Percentiles rank a stretch among this genome's conserved stretches.
phyloP scores from a whole-genome alignment of 73 alveolate species.

The Paramecium bursaria region DNA sequence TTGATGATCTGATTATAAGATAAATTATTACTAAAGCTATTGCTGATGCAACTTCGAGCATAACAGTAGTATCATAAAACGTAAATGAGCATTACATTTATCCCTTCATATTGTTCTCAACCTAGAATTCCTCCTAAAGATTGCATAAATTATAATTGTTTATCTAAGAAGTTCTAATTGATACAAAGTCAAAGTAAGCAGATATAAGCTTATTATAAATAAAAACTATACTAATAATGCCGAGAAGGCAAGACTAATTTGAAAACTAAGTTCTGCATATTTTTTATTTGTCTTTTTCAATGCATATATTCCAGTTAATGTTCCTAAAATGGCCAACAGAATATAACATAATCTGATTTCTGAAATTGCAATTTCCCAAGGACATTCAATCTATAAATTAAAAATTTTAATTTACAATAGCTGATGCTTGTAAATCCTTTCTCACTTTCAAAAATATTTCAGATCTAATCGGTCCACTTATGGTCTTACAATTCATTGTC shows the following conservation, averaged over 20 bases:
- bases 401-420: slow-evolving; percentile 1
- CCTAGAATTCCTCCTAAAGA: slow-evolving; percentile 68
- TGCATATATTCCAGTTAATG: slow-evolving; percentile 59
- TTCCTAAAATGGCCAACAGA: slow-evolving; percentile 37
- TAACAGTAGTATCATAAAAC: slow-evolving; percentile 57
- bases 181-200: slow-evolving; percentile 61
- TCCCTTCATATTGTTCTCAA: slow-evolving; percentile 67
- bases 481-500: slow-evolving; percentile 65
- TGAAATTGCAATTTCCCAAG: slow-evolving; percentile 74
- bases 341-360: slow-evolving; percentile 72
- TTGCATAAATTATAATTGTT: slow-evolving; percentile 68
- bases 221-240: slow-evolving; percentile 28
- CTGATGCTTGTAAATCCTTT: slow-evolving; percentile 68
- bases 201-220: slow-evolving; percentile 49
- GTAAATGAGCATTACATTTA: slow-evolving; percentile 58
- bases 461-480: slow-evolving; percentile 71
- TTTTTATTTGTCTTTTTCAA: slow-evolving; percentile 51
- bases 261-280: slow-evolving; percentile 62
- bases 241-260: slow-evolving; percentile 43
- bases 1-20: not conserved
- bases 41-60: slow-evolving; percentile 34
- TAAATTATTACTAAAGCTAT: not conserved
- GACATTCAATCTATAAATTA: slow-evolving; percentile 60
- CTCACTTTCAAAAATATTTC: slow-evolving; percentile 63
- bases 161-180: slow-evolving; percentile 61